phyloP scores from a whole-genome alignment of 768 basidiomycete genomes.

The Strobilomyces dryophilus region DNA sequence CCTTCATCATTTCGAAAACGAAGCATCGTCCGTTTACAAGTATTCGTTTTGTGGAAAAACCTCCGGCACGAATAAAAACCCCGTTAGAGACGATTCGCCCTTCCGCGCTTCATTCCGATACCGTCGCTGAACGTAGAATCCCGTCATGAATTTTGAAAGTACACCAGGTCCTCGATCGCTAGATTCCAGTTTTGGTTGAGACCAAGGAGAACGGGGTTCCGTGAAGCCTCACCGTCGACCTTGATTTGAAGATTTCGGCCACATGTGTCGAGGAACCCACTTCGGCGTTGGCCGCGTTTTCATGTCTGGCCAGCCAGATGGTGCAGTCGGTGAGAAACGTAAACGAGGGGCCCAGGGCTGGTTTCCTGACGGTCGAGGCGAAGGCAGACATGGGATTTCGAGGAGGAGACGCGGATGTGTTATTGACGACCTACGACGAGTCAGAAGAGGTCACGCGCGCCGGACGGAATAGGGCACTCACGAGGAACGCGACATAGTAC shows the following conservation, averaged over 20 bases:
- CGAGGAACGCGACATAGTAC: slow-evolving; percentile 48
- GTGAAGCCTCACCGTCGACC: slow-evolving; percentile 32
- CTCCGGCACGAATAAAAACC: too few species aligned
- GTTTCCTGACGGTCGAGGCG: slow-evolving; percentile 46
- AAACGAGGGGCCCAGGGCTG: slow-evolving; percentile 74
- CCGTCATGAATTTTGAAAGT: slow-evolving; percentile 37
- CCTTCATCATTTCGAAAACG: background rate
- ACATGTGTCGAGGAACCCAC: slow-evolving; percentile 25
- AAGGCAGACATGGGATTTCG: slow-evolving; percentile 34
- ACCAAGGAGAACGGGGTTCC: background rate
- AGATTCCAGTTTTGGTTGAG: background rate
- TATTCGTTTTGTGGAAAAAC: too few species aligned
- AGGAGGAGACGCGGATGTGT: slow-evolving; percentile 37
- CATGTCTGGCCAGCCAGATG: slow-evolving; percentile 54
- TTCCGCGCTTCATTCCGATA: background rate
- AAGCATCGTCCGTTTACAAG: background rate
- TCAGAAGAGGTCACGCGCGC: background rate
- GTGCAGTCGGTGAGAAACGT: slow-evolving; percentile 68
- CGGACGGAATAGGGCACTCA: slow-evolving; percentile 30
- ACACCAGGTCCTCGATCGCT: slow-evolving; percentile 40
- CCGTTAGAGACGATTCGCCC: background rate
- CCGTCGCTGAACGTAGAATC: slow-evolving; percentile 15
- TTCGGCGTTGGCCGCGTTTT: slow-evolving; percentile 12
- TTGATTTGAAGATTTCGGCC: slow-evolving; percentile 43
- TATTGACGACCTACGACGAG: slow-evolving; percentile 54